Conservation (phyloP, 306 rosid genomes). For the Heteromeles arbutifolia region DNA sequence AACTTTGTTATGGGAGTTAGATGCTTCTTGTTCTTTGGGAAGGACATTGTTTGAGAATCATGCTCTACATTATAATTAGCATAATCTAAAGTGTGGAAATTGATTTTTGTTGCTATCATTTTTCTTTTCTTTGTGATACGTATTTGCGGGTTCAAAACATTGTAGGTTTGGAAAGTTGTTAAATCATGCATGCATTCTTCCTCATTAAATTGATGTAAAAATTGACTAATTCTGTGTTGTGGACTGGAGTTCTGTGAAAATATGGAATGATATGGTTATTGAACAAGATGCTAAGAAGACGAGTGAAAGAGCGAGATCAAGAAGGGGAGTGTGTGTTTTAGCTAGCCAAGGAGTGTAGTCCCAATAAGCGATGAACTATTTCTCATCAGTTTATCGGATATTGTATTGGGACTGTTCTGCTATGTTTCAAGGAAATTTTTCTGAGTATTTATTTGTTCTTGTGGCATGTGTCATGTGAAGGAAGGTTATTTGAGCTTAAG, state of each 20-base stretch:
- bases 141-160: neutral
- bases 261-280: neutral
- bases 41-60: neutral
- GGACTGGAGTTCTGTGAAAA: neutral
- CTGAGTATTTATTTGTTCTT: too few species aligned
- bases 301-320: neutral
- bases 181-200: neutral
- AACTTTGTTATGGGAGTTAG: neutral
- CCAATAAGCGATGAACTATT: neutral
- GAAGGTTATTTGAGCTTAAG: neutral
- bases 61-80: neutral
- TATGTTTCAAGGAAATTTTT: neutral
- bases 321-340: neutral
- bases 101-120: neutral
- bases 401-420: neutral
- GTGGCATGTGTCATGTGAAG: neutral
- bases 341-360: neutral
- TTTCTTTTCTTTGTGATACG: neutral
- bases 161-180: neutral
- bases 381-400: neutral
- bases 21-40: neutral
- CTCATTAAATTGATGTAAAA: neutral
- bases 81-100: neutral
- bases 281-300: neutral
- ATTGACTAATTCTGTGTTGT: neutral